Evolutionary conservation across 176 grass and related monocot genomes (phyloP), one percentile per base, ranked within the genome.

Genomic region (Bonia amplexicaulis): DNA sequence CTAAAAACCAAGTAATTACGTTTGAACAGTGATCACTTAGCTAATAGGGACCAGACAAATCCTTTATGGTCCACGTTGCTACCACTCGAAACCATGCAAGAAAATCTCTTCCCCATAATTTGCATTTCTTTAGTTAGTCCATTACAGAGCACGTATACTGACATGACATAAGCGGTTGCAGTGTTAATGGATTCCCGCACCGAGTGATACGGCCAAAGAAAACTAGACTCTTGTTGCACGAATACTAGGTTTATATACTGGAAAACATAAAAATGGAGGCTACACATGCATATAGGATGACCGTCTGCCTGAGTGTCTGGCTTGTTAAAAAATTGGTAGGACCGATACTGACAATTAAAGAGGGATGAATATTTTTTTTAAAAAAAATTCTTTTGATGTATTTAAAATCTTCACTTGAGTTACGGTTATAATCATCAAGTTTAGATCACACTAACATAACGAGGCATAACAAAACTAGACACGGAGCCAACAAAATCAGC

Each of bases 1-100:
- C 71, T 40, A n/a, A 68, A 90, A 78, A 79, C 48, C 84, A 69
- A 41, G 71, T 52, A 60, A 89, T 88, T 54, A 84, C 83, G 62
- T 83, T 9, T 81, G 71, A n/a, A 49, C 76, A 66, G 29, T 8
- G 40, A 75, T 64, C 48, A 5, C 20, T 17, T 51, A 12, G 48
- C 35, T 77, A 23, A 47, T 65, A 62, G 59, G 23, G 26, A 66
- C 77, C 26, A 65, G 35, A 35, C 8, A 59, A 23, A 29, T 19
- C 15, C 7, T 58, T 19, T 76, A 48, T 13, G 12, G 44, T 45
- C 11, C 9, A 12, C 9, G 44, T 45, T 12, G 9, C 44, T 49
- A 49, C 47, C 12, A 49, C 7, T 55, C 6, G 16, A 22, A 20
- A 55, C 53, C 6, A 9, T 54, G 48, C 26, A 54, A 65, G 60